Percentiles rank a stretch among this genome's conserved stretches.
These are phyloP conservation scores for Orbilia brochopaga DNA, from an alignment of 2,329 filamentous ascomycete genomes.

Conservation along the genomic window DNA sequence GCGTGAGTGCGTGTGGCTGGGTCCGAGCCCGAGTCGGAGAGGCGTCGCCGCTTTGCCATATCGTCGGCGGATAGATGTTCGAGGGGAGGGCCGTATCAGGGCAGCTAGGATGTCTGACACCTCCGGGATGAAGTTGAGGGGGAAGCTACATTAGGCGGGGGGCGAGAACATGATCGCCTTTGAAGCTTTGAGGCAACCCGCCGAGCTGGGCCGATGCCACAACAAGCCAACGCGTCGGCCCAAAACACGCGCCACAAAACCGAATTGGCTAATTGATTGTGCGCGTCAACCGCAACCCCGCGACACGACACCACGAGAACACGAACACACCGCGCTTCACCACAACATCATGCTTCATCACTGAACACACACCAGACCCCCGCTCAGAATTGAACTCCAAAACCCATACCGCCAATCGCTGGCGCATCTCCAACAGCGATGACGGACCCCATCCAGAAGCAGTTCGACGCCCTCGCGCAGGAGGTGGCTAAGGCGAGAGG, in stretches of 20 bases:
- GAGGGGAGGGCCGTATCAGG: slow-evolving; percentile 15
- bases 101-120: no score
- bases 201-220: background rate
- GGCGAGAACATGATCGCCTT: background rate
- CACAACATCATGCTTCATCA: no score
- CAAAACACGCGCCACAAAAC: background rate
- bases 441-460: slow-evolving; percentile 5
- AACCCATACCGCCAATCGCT: background rate
- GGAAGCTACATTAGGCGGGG: no score
- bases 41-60: slow-evolving; percentile 35
- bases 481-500: slow-evolving; percentile 12
- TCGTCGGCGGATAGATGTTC: background rate
- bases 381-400: background rate
- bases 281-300: no score
- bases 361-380: no score
- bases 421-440: background rate
- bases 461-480: slow-evolving; percentile 18
- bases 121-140: slow-evolving; percentile 25
- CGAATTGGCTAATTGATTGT: no score
- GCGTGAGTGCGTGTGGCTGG: background rate
- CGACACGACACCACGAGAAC: background rate
- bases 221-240: background rate
- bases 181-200: no score
- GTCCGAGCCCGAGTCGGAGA: slow-evolving; percentile 3
- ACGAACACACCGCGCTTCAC: background rate